phyloP scores from a whole-genome alignment of 305 asterid species.

The Solanum hybrid region DNA sequence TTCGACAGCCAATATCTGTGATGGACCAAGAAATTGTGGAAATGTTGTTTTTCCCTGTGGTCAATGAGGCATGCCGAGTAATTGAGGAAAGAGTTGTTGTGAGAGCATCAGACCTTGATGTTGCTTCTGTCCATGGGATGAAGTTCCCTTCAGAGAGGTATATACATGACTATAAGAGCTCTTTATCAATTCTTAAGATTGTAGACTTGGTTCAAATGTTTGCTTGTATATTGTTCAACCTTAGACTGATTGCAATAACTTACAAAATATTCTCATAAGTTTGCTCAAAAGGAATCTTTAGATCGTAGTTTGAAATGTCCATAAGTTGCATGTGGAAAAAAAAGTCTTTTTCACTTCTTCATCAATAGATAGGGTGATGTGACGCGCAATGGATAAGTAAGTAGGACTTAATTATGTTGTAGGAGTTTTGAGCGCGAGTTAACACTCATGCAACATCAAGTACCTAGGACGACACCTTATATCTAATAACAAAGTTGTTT shows the following conservation, averaged over 20 bases:
- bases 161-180: not conserved
- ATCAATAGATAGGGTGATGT: not conserved
- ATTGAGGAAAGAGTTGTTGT: constrained; percentile 9
- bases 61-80: constrained; percentile 16
- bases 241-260: not conserved
- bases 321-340: not conserved
- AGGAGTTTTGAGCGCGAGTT: not conserved
- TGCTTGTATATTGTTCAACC: not conserved
- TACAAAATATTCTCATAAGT: not conserved
- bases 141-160: constrained; percentile 14
- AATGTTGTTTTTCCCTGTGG: constrained; percentile 18
- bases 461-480: not conserved
- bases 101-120: constrained; percentile 15
- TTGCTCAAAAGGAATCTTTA: not conserved
- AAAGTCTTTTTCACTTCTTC: not conserved
- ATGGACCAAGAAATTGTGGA: constrained; percentile 13
- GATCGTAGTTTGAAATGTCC: not conserved
- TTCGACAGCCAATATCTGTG: not conserved
- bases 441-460: not conserved
- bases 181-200: not conserved
- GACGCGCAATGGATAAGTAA: not conserved
- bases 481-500: not conserved
- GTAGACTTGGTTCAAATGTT: not conserved
- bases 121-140: constrained; percentile 18
- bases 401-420: not conserved